These are phyloP conservation scores for Oryza rufipogon DNA, from an alignment of 176 grass and related monocot species.

Conservation along the genomic window DNA sequence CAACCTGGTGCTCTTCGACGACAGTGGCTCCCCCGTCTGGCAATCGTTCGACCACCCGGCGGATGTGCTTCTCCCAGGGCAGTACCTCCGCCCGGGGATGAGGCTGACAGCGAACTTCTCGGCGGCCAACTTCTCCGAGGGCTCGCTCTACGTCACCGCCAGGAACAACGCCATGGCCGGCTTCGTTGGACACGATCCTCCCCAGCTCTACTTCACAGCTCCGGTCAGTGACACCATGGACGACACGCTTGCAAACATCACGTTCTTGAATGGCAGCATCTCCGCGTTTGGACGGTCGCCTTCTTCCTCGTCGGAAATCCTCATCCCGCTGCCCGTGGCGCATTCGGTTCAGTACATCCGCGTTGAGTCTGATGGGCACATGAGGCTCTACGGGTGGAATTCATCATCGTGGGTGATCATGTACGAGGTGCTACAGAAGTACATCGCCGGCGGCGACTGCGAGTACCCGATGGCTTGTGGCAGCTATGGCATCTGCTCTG, in stretches of 20 bases:
- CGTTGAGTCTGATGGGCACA: slow-evolving; percentile 10
- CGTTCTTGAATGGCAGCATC: not conserved
- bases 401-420: not conserved
- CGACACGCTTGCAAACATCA: too few species aligned
- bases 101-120: slow-evolving; percentile 7
- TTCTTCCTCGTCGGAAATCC: not conserved
- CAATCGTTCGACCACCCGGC: slow-evolving; percentile 43
- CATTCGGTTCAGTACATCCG: slow-evolving; percentile 11
- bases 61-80: slow-evolving; percentile 38
- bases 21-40: slow-evolving; percentile 28
- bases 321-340: not conserved
- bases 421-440: not conserved
- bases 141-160: not conserved
- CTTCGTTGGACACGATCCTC: not conserved
- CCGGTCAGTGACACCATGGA: too few species aligned
- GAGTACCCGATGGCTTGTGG: slow-evolving; percentile 35
- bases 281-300: slow-evolving; percentile 12
- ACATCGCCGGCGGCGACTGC: slow-evolving; percentile 1
- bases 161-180: slow-evolving; percentile 8
- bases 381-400: slow-evolving; percentile 10
- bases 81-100: slow-evolving; percentile 23
- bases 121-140: slow-evolving; percentile 6
- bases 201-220: too few species aligned
- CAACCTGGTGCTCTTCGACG: slow-evolving; percentile 32
- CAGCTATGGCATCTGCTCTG: slow-evolving; percentile 18